Base-by-base conservation (phyloP, 2,329 filamentous ascomycete genomes). In the Zymoseptoria ardabiliae region DNA sequence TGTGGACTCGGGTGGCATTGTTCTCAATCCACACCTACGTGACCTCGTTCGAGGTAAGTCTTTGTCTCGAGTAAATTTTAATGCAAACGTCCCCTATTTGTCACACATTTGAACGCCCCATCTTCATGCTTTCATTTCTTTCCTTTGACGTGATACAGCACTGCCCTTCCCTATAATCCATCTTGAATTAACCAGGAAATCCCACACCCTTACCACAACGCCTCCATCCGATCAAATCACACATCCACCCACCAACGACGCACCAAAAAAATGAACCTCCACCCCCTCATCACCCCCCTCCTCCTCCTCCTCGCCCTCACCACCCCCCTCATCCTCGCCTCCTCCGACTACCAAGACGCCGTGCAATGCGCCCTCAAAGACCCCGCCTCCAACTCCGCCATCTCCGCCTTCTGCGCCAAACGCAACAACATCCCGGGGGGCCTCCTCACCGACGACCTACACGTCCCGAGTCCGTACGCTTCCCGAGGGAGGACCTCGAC, bases 361-460 rank as follows among this genome's bases (percentile, higher is more conserved):
- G 41, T 61, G n/a, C 51, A 50, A 45, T 69, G 67, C 61, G 67
- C 58, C 22, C 17, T 48, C 4, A 65, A 65, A 41, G 65, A 64
- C 57, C 61, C 64, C 1, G 21, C 52, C 55, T 60, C 62, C 53
- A 67, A 68, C 57, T 48, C 50, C 41, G 63, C 62, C 53, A 66
- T 69, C 54, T 49, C 62, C 10, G 28, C 51, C 22, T 65, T 66
- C 60, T 69, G 67, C 64, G 57, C 56, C 56, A 61, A 58, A 28
- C 56, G 53, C 7, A 52, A 17, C 28, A 21, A n/a, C 5, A 20
- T 30, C 1, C 35, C 35, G 6, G 6, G 17, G 17, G 56, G 56
- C 17, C 19, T 28, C n/a, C 20, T 56, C 20, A 30, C 52, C 20
- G 62, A 67, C 59, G 58, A 62, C 20, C 56, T 68, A 51, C 58